These are phyloP conservation scores for Fusarium humuli DNA, from an alignment of 2,329 filamentous ascomycete species.

Conservation along the genomic window DNA sequence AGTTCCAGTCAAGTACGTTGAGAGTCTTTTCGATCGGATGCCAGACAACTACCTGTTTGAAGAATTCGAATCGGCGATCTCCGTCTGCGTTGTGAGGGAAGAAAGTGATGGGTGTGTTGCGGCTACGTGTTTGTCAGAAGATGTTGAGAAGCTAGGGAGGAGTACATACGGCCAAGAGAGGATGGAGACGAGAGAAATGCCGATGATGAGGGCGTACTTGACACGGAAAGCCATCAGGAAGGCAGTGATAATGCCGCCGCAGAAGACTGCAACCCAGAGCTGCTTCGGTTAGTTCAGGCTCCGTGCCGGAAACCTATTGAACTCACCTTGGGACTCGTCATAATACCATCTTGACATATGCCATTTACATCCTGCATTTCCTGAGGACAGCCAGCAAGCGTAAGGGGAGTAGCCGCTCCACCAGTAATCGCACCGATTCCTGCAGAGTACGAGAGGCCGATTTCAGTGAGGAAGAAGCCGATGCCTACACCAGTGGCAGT, in stretches of 20 bases:
- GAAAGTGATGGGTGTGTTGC: slow-evolving; percentile 76
- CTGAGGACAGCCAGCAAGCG: slow-evolving; percentile 78
- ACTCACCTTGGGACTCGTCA: slow-evolving; percentile 78
- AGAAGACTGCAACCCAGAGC: slow-evolving; percentile 88
- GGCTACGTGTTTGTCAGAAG: slow-evolving; percentile 53
- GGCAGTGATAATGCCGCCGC: slow-evolving; percentile 81
- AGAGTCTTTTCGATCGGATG: slow-evolving; percentile 75
- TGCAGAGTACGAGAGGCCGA: slow-evolving; percentile 78
- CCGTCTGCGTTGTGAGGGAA: slow-evolving; percentile 76
- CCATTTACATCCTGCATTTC: slow-evolving; percentile 63
- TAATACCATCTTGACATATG: slow-evolving; percentile 70
- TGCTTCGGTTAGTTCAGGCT: slow-evolving; percentile 46
- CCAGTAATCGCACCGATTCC: slow-evolving; percentile 87
- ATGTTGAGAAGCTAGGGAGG: background rate
- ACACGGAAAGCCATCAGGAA: slow-evolving; percentile 83
- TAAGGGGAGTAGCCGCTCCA: slow-evolving; percentile 72
- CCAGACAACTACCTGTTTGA: slow-evolving; percentile 78
- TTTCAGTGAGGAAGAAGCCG: slow-evolving; percentile 72
- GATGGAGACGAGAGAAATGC: slow-evolving; percentile 77
- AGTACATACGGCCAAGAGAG: slow-evolving; percentile 74
- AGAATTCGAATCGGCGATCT: slow-evolving; percentile 75
- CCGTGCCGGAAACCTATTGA: rapidly evolving
- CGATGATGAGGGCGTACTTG: slow-evolving; percentile 80
- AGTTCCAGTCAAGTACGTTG: slow-evolving; percentile 73
- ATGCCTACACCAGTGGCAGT: slow-evolving; percentile 74